These are phyloP conservation scores for Phytophthora ramorum DNA, from an alignment of 352 stramenopile genomes.

Conservation along the genomic window DNA sequence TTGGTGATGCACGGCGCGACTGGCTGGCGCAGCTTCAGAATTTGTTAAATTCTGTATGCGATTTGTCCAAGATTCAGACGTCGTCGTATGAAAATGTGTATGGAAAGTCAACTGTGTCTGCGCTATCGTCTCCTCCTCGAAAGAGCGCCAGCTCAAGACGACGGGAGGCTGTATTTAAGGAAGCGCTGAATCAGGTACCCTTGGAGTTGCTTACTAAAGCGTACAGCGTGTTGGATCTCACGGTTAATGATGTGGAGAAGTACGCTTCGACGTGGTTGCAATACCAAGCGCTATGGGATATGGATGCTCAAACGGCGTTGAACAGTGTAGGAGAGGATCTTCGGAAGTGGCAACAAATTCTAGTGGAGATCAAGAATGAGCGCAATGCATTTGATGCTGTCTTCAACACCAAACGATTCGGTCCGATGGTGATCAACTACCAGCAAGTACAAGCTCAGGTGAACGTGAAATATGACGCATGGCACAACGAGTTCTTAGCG, in stretches of 20 bases:
- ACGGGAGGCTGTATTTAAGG: constrained; percentile 77
- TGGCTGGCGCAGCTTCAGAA: constrained; percentile 94
- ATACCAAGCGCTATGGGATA: constrained; percentile 99
- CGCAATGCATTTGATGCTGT: constrained; percentile 95
- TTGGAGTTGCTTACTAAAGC: constrained; percentile 75
- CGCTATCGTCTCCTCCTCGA: constrained; percentile 64
- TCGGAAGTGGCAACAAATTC: constrained; percentile 96
- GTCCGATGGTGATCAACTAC: constrained; percentile 90
- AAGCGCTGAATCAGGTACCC: constrained; percentile 66
- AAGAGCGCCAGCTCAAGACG: constrained; percentile 63
- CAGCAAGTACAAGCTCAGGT: constrained; percentile 93
- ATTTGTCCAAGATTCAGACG: constrained; percentile 90
- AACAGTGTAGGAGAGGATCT: constrained; percentile 94
- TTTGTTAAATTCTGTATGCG: constrained; percentile 94
- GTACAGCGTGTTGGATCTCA: constrained; percentile 77
- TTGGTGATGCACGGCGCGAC: constrained; percentile 91
- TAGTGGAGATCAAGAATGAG: constrained; percentile 97
- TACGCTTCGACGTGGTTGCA: constrained; percentile 98
- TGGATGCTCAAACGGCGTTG: constrained; percentile 95
- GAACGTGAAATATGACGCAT: constrained; percentile 99
- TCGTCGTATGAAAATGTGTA: constrained; percentile 91
- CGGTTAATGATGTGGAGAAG: constrained; percentile 84
- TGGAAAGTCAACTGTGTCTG: constrained; percentile 66
- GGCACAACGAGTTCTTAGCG: constrained; percentile 98
- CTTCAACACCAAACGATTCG: constrained; percentile 91